Evolutionary conservation across 2,329 filamentous ascomycete genomes (phyloP), one percentile per base, ranked within the genome.

Genomic region (Hymenoscyphus infarciens): DNA sequence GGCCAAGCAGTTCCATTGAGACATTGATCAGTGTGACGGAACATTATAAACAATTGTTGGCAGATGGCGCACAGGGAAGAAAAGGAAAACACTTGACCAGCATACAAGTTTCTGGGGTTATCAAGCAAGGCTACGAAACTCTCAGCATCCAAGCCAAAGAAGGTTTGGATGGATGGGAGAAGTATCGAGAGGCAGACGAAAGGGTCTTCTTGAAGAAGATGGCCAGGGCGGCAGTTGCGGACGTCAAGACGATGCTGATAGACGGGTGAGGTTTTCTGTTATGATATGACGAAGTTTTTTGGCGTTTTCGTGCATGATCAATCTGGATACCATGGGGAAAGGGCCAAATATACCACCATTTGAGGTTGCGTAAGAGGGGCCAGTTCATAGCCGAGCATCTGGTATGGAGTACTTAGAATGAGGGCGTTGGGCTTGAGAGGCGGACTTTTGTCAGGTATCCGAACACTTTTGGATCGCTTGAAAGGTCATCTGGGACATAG

Each of bases 81-180:
- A 81, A 76, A 68, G 83, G 85, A 64, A 89, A 86, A 70, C 86
- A 90, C 68, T 78, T 97, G 64, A 96, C 91, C 63, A 92, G 89
- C 42, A 82, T 86, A 57, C 90, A 97, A 74, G 92, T 99, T 45
- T 88, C 89, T 52, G 89, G 90, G 68, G 90, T 97, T 31, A 98
- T 99, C 76, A 96, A 96, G 78, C 90, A 96, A 75, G 95, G 95
- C 0, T 98, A 98, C 73, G 94, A 98, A 76, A 97, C 93, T 39
- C 77, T 99, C 71, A 94, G 90, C 66, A 96, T 99, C 61, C 91
- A 96, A 76, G 87, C 91, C 0, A 92, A 88, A 71, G 93, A 96
- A 73, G 93, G 91, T 0, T 75, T 96, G 68, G 93, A 94, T 74
- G 86, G 87, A 42, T 96, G 92, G 91, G 90, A 92, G 68, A 85